Conservation (phyloP, 2,329 filamentous ascomycete genomes). For the Cryphonectria carpinicola region DNA sequence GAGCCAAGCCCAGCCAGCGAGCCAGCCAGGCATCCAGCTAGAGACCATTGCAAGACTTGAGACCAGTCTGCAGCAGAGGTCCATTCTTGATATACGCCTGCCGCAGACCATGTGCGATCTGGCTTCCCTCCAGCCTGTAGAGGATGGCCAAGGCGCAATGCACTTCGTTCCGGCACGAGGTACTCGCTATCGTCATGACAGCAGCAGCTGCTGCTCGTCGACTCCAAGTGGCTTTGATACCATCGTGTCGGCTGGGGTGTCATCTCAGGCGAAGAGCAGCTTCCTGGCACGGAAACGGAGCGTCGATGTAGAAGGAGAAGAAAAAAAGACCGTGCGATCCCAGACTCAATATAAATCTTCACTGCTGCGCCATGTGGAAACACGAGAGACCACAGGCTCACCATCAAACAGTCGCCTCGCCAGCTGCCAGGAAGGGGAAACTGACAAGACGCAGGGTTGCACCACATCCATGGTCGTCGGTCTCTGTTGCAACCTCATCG, state of each 20-base stretch:
- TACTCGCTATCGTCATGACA: neutral
- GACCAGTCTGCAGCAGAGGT: neutral
- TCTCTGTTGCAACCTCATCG: neutral
- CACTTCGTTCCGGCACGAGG: neutral
- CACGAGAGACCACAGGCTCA: neutral
- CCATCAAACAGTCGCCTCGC: neutral
- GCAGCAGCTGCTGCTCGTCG: neutral
- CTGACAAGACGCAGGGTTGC: neutral
- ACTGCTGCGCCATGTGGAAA: too few species aligned
- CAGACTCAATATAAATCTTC: neutral
- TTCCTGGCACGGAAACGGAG: neutral
- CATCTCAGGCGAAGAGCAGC: neutral
- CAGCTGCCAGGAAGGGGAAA: neutral
- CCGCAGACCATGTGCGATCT: neutral
- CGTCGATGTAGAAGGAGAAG: neutral
- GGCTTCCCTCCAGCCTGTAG: neutral
- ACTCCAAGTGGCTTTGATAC: neutral
- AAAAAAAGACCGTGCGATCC: neutral
- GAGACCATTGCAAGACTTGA: neutral
- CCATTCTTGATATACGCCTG: neutral
- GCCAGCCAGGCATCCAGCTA: neutral
- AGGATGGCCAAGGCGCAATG: neutral
- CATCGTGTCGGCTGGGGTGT: neutral
- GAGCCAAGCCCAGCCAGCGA: neutral
- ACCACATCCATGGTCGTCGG: neutral